Evolutionary conservation across 169 alveolate genomes (phyloP).

Genomic region (Eimeria zaria): DNA sequence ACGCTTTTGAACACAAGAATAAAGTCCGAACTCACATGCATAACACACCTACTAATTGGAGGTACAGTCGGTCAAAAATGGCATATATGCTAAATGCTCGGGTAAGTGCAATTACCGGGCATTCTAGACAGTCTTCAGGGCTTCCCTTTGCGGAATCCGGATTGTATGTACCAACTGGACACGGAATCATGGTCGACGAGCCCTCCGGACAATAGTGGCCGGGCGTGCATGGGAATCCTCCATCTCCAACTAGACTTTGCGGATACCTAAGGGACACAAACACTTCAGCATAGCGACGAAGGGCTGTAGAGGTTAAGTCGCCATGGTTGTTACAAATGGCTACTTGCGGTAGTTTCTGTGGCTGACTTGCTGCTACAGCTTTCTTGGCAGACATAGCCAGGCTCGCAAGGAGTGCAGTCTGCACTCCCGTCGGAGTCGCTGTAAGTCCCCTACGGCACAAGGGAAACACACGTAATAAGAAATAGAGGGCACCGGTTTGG

Average conservation of each 20-base stretch:
- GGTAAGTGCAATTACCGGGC: constrained; percentile 20
- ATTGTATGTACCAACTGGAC: constrained; percentile 76
- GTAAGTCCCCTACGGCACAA: constrained; percentile 59
- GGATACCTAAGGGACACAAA: constrained; percentile 28
- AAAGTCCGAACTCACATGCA: not conserved
- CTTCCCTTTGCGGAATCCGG: constrained; percentile 36
- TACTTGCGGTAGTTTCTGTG: not conserved
- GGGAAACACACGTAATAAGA: not conserved
- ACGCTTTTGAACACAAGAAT: not conserved
- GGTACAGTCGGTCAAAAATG: not conserved
- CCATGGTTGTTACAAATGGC: not conserved
- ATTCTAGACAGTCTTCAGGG: constrained; percentile 3
- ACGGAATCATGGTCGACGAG: constrained; percentile 59
- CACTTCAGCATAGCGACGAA: not conserved
- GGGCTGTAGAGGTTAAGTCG: not conserved
- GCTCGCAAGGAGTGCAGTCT: constrained; percentile 73
- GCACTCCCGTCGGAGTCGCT: constrained; percentile 39
- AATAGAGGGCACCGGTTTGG: not conserved
- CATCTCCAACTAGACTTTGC: not conserved
- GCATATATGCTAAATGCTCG: not conserved
- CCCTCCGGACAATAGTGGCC: constrained; percentile 81
- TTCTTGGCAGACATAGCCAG: constrained; percentile 67
- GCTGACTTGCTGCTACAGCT: constrained; percentile 43
- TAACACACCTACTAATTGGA: not conserved
- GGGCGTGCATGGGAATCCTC: constrained; percentile 45